A percentile compares a stretch with the other conserved stretches of the same genome.
These are phyloP conservation scores for Rhizopus delemar DNA, from an alignment of 371 early-diverging fungal genomes.

Conservation along the genomic window DNA sequence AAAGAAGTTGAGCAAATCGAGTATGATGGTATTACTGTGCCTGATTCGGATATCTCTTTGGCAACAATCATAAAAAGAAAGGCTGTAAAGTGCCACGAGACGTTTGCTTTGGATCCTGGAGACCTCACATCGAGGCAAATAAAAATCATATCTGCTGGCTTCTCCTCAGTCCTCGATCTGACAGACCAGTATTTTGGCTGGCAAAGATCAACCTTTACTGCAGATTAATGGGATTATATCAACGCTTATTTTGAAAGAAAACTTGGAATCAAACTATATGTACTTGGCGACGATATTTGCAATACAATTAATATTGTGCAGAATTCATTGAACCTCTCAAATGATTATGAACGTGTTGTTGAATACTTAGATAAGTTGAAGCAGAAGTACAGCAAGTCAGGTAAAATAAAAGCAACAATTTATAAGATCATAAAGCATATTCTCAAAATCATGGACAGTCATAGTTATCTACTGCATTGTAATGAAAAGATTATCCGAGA, in stretches of 20 bases:
- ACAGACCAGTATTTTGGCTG: conserved; percentile 7
- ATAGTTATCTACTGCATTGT: conserved; percentile 4
- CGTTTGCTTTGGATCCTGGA: conserved; percentile 2
- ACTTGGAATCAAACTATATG: conserved; percentile 8
- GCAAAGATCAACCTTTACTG: conserved; percentile 11
- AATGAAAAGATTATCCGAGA: conserved; percentile 13
- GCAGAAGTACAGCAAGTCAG: conserved; percentile 5
- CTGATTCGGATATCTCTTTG: conserved; percentile 9
- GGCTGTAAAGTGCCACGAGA: conserved; percentile 5
- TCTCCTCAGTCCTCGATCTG: conserved; percentile 11
- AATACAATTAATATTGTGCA: conserved; percentile 16
- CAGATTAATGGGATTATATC: conserved; percentile 11
- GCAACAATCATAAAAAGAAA: conserved; percentile 12
- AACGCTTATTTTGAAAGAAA: conserved; percentile 15
- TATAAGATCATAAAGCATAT: conserved; percentile 18
- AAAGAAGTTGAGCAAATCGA: conserved; percentile 8
- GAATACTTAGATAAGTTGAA: conserved; percentile 16
- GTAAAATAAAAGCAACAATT: conserved; percentile 6
- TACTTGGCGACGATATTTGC: conserved; percentile 11
- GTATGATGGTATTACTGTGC: conserved; percentile 7
- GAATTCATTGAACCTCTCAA: conserved; percentile 13
- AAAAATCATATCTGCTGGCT: conserved; percentile 10
- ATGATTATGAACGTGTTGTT: conserved; percentile 14
- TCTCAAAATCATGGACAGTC: conserved; percentile 11
- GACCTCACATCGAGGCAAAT: conserved; percentile 3